Evolutionary conservation across 148 eudicot species (phyloP), one percentile per base, ranked within the genome.

Genomic region (Heliosperma pusillum): DNA sequence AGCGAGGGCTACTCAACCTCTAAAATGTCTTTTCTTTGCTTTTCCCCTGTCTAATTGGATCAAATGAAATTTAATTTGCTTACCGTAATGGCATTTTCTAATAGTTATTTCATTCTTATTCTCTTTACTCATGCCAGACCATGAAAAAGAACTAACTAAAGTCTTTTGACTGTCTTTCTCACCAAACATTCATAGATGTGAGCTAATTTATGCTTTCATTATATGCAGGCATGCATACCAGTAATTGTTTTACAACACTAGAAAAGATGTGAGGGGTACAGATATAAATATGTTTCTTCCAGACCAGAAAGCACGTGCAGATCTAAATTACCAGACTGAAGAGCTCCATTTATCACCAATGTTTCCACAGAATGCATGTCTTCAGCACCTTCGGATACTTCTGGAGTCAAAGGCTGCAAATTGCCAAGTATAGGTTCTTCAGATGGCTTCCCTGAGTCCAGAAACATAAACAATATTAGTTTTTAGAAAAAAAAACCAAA

Each of bases 321-420:
- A 30, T 62, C 30, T 15, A 26, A 21, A 36, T 17, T 84, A 90
- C 95, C 96, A 77, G 89, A 80, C 72, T 81, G 78, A 87, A 83
- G 83, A 72, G 81, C 88, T 80, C 98, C 98, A 76, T 95, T 90
- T 69, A 92, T 68, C 50, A 81, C 78, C 86, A 90, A 71, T 19
- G 80, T 77, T 81, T 92, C 97, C 77, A 87, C 81, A 33, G 96
- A 87, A 74, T 81, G 93, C 74, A 71, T 36, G 80, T 95, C 98
- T 65, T 92, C 93, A 59, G 70, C 82, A 24, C 86, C 90, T 63
- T 86, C 93, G 70, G 89, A 83, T 70, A 80, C 68, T 45, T 95
- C 97, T 60, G 96, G 91, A 78, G 90, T 92, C 80, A 89, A 80
- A 24, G 92, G 66, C 74, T 81, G 90, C 87, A 95, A 75, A 75